A percentile compares a stretch with the other conserved stretches of the same genome.
Conservation (phyloP, 2,329 filamentous ascomycete genomes). For the Beauveria bassiana region DNA sequence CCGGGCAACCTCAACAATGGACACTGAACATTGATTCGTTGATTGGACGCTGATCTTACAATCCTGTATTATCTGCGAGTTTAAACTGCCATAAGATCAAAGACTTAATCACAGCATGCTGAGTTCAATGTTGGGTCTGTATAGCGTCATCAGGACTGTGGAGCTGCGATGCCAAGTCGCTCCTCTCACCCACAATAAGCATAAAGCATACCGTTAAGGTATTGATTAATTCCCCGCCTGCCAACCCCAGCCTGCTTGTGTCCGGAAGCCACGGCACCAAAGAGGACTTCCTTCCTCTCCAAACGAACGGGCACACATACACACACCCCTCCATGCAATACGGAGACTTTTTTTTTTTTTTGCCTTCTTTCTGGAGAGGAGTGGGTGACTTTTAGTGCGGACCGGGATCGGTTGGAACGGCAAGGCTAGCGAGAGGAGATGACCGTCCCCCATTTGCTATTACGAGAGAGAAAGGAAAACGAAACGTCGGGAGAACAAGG, state of each 20-base stretch:
- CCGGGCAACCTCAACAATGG: too few species aligned
- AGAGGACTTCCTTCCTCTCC: neutral
- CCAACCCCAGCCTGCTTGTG: neutral
- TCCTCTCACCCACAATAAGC: conserved; percentile 6
- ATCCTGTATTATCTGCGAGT: too few species aligned
- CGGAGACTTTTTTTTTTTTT: neutral
- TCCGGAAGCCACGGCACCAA: conserved; percentile 6
- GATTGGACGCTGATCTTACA: too few species aligned
- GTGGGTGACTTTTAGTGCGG: neutral
- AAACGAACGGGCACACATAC: neutral
- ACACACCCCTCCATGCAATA: neutral
- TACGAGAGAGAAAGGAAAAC: conserved; percentile 1
- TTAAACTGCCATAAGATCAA: too few species aligned
- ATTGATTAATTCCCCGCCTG: neutral
- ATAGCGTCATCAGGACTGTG: neutral
- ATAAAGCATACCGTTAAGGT: conserved; percentile 8
- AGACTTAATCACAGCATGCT: too few species aligned
- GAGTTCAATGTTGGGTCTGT: neutral
- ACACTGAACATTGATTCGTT: too few species aligned
- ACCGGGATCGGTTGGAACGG: conserved; percentile 11
- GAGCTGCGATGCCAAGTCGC: neutral
- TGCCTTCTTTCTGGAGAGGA: neutral
- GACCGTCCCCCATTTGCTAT: neutral
- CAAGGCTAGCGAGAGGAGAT: conserved; percentile 9
- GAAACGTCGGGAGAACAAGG: neutral